A percentile compares a stretch with the other conserved stretches of the same genome.
These are phyloP conservation scores for Hyphopichia wangnamkhiaoensis DNA, from an alignment of 1,139 yeast species.

Conservation along the genomic window DNA sequence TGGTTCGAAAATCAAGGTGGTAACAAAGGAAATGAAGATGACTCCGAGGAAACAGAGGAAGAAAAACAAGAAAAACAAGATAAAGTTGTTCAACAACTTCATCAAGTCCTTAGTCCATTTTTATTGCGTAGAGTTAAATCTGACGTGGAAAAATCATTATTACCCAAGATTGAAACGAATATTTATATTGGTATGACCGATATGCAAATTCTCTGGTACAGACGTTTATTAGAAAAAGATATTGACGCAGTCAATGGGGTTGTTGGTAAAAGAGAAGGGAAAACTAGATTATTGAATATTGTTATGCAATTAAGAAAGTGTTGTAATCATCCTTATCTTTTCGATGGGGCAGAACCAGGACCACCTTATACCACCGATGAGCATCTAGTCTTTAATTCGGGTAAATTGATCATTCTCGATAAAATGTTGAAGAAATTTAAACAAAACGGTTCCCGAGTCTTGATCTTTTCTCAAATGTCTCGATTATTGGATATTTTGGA, in stretches of 20 bases:
- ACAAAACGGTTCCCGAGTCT: conserved; percentile 81
- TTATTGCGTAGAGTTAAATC: conserved; percentile 84
- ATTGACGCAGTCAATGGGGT: conserved; percentile 96
- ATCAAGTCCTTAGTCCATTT: conserved; percentile 84
- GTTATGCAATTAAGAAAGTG: conserved; percentile 97
- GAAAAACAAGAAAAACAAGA: conserved; percentile 61
- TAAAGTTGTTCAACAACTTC: conserved; percentile 78
- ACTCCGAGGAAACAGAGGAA: conserved; percentile 23
- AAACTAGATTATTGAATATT: conserved; percentile 84
- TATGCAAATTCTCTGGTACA: conserved; percentile 93
- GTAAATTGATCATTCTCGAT: conserved; percentile 88
- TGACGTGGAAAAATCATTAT: conserved; percentile 87
- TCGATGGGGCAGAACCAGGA: conserved; percentile 99
- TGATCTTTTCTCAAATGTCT: conserved; percentile 95
- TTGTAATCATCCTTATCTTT: conserved; percentile 94
- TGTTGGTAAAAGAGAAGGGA: conserved; percentile 84
- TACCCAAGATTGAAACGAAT: conserved; percentile 89
- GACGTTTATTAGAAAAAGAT: conserved; percentile 83
- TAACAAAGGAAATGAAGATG: conserved; percentile 20
- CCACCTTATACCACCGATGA: conserved; percentile 98
- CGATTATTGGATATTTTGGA: conserved; percentile 88
- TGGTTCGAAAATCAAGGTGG: conserved; percentile 64
- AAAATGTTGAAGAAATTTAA: conserved; percentile 73
- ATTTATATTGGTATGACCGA: conserved; percentile 91
- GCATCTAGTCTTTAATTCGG: conserved; percentile 83